These are phyloP conservation scores for Lasiodiplodia hormozganensis DNA, from an alignment of 2,329 filamentous ascomycete genomes.

Conservation along the genomic window DNA sequence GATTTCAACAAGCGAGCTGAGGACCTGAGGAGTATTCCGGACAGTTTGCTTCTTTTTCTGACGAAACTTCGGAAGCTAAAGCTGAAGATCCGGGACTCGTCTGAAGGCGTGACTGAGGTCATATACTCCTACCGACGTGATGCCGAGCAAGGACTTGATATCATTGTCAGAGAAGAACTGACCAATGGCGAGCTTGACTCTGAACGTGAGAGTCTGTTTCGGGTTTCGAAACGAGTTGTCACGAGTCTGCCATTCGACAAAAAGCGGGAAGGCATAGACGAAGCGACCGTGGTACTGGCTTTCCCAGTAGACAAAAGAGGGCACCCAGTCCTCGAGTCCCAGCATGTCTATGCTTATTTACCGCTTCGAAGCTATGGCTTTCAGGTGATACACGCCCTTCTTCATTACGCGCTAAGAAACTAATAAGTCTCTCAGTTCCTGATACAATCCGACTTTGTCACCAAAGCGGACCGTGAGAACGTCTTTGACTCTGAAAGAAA, in stretches of 20 bases:
- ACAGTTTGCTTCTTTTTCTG: conserved; percentile 24
- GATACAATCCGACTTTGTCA: too few species aligned
- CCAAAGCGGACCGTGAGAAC: too few species aligned
- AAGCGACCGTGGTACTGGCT: conserved; percentile 52
- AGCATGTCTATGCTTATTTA: too few species aligned
- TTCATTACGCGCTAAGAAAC: too few species aligned
- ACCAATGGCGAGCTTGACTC: too few species aligned
- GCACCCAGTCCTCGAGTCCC: conserved; percentile 48
- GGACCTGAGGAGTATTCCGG: background rate
- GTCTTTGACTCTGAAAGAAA: too few species aligned
- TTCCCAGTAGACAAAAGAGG: conserved; percentile 50
- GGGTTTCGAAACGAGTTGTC: too few species aligned
- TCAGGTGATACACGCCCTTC: conserved; percentile 41
- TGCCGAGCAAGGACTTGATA: accelerated
- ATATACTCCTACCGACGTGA: background rate
- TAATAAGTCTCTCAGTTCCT: too few species aligned
- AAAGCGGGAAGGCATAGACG: background rate
- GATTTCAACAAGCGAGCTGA: background rate
- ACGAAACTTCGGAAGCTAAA: background rate
- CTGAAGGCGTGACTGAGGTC: background rate
- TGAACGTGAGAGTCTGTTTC: too few species aligned
- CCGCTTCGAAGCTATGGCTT: too few species aligned
- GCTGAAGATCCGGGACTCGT: background rate
- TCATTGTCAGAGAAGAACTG: too few species aligned
- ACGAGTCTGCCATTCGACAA: too few species aligned